Evolutionary conservation across 352 stramenopile genomes (phyloP).

Genomic region (Bremia lactucae): DNA sequence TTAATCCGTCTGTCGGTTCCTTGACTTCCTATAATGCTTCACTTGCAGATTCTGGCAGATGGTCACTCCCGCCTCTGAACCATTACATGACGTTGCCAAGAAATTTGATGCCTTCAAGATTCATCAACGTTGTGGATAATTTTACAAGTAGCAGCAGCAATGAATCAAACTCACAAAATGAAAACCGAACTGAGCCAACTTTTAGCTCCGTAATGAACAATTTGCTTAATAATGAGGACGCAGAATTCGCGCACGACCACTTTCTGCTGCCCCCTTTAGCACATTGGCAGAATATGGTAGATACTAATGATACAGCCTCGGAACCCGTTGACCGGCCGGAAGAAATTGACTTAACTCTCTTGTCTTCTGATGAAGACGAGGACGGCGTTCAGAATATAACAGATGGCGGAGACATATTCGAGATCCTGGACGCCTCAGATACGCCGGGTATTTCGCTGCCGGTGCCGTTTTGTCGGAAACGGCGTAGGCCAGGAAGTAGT

Average conservation of each 20-base stretch:
- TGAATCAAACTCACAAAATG: background rate
- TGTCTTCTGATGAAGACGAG: conserved; percentile 43
- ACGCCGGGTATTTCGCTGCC: conserved; percentile 6
- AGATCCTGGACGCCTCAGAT: conserved; percentile 34
- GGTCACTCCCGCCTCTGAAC: conserved; percentile 19
- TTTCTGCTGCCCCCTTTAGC: conserved; percentile 7
- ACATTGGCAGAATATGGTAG: conserved; percentile 5
- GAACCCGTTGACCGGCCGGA: conserved; percentile 9
- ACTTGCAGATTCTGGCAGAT: conserved; percentile 2
- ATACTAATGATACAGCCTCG: background rate
- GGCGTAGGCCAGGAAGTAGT: conserved; percentile 18
- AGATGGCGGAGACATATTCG: conserved; percentile 40
- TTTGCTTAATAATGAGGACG: conserved; percentile 18
- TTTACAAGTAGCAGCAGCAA: no score
- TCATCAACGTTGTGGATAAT: conserved; percentile 1
- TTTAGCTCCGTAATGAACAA: conserved; percentile 4
- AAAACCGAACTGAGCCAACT: background rate
- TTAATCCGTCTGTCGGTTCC: background rate
- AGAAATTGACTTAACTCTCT: conserved; percentile 63
- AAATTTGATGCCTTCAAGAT: conserved; percentile 15
- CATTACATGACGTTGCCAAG: conserved; percentile 22
- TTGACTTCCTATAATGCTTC: background rate
- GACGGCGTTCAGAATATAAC: conserved; percentile 4
- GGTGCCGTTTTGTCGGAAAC: conserved; percentile 27
- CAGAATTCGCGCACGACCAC: conserved; percentile 3